A percentile compares a stretch with the other conserved stretches of the same genome.
phyloP scores from a whole-genome alignment of 345 rosid species.

The Erysimum cheiranthoides region DNA sequence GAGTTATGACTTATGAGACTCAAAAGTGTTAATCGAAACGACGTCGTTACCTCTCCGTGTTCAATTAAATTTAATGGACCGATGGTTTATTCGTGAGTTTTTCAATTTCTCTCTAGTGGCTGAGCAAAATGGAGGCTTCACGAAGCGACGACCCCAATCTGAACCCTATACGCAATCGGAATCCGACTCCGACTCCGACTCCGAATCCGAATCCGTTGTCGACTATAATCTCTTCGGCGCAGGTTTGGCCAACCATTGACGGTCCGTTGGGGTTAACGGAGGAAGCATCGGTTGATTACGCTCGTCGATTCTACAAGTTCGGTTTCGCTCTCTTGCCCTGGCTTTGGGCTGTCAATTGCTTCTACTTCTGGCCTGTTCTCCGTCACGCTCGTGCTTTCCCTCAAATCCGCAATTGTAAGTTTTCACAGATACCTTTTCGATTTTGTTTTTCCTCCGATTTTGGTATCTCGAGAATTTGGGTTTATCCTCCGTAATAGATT shows the following conservation, averaged over 20 bases:
- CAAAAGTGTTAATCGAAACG: neutral
- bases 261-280: conserved; percentile 86
- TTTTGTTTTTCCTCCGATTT: neutral
- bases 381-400: conserved; percentile 87
- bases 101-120: neutral
- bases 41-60: neutral
- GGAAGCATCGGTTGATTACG: conserved; percentile 84
- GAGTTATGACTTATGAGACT: neutral
- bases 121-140: conserved; percentile 66
- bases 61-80: neutral
- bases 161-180: conserved; percentile 30
- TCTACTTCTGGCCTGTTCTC: conserved; percentile 99
- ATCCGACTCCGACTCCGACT: conserved; percentile 1
- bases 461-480: neutral
- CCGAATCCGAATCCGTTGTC: conserved; percentile 36
- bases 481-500: neutral
- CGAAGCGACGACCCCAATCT: conserved; percentile 42
- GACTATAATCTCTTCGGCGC: conserved; percentile 55
- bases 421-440: conserved; percentile 1
- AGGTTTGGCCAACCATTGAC: conserved; percentile 91
- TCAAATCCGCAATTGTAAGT: conserved; percentile 70
- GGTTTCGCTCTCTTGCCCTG: conserved; percentile 90
- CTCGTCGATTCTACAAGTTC: conserved; percentile 82
- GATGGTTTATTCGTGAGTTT: neutral
- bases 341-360: conserved; percentile 98